phyloP scores from a whole-genome alignment of 192 early-diverging fungal species.

The Neocallimastix lanati region DNA sequence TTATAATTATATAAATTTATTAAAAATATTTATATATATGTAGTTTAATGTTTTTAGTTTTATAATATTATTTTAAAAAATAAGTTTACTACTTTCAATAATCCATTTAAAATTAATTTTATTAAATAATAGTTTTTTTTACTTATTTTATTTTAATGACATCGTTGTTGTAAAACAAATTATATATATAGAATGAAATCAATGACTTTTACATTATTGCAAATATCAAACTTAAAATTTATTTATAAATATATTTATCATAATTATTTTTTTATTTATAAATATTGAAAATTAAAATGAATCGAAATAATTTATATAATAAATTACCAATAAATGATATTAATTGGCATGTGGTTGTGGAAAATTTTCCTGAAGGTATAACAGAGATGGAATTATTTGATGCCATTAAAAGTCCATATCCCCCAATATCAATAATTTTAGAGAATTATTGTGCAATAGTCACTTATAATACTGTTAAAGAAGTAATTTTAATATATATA shows the following conservation, averaged over 20 bases:
- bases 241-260: background rate
- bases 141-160: background rate
- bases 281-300: background rate
- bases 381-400: background rate
- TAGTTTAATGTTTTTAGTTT: too few relatives aligned
- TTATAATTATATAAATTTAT: too few relatives aligned
- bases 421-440: background rate
- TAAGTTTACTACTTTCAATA: too few relatives aligned
- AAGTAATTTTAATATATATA: too few relatives aligned
- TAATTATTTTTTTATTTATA: background rate
- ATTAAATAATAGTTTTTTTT: too few relatives aligned
- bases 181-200: background rate
- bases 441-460: background rate
- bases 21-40: too few relatives aligned
- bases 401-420: background rate
- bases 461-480: background rate
- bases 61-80: too few relatives aligned
- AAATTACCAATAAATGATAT: background rate
- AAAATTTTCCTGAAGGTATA: background rate
- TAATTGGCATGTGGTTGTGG: background rate
- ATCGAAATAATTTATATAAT: background rate
- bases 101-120: too few relatives aligned
- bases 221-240: background rate
- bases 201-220: background rate
- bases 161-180: background rate